These are phyloP conservation scores for Colletotrichum caudatum DNA, from an alignment of 2,329 filamentous ascomycete species.

Conservation along the genomic window DNA sequence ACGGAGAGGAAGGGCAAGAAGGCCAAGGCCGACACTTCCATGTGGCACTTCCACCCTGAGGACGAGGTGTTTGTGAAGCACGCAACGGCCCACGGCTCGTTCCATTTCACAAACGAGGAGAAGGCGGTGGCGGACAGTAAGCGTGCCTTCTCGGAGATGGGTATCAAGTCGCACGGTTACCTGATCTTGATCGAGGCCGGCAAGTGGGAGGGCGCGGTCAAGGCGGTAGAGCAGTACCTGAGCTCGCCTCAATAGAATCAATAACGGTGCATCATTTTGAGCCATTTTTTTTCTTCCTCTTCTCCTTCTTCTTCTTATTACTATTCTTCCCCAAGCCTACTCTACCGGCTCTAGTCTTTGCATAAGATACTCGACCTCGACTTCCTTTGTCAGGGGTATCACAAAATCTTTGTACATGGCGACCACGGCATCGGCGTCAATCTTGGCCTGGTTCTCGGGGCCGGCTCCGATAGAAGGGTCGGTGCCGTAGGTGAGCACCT, in stretches of 20 bases:
- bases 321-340: conserved; percentile 15
- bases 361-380: conserved; percentile 99
- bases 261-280: conserved; percentile 40
- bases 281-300: conserved; percentile 8
- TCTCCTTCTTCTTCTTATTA: not conserved
- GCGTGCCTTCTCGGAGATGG: conserved; percentile 92
- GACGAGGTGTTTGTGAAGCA: conserved; percentile 89
- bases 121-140: conserved; percentile 90
- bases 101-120: conserved; percentile 83
- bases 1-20: conserved; percentile 76
- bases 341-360: conserved; percentile 74
- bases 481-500: conserved; percentile 93
- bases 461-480: conserved; percentile 77
- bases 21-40: conserved; percentile 70
- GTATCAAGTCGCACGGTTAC: conserved; percentile 85
- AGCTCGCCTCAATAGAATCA: conserved; percentile 56
- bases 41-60: conserved; percentile 95
- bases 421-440: conserved; percentile 91
- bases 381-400: conserved; percentile 96
- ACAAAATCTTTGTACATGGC: conserved; percentile 92
- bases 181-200: conserved; percentile 86
- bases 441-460: conserved; percentile 76
- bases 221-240: conserved; percentile 81
- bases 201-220: conserved; percentile 81
- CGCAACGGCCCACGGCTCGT: conserved; percentile 76